Percentiles rank a stretch among this genome's conserved stretches.
Evolutionary conservation across 352 stramenopile genomes (phyloP).

Genomic region (Phytophthora quininea): DNA sequence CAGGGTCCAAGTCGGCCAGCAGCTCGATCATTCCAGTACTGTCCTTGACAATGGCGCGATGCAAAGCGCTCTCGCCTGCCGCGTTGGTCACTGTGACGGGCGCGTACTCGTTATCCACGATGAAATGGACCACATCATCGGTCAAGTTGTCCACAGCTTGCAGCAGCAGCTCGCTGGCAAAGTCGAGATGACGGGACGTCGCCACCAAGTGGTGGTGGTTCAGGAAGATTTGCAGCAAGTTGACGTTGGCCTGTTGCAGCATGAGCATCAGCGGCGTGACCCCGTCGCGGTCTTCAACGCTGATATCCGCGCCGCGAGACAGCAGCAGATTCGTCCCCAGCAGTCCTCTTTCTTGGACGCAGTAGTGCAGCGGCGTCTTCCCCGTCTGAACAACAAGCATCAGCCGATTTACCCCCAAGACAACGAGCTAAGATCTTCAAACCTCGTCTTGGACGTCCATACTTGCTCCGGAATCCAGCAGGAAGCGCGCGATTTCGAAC

Average conservation of each 20-base stretch:
- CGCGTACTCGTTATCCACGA: slow-evolving; percentile 33
- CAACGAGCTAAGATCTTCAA: neutral
- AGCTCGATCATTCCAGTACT: slow-evolving; percentile 19
- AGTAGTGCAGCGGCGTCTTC: slow-evolving; percentile 34
- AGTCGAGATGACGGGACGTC: slow-evolving; percentile 21
- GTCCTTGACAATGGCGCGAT: slow-evolving; percentile 17
- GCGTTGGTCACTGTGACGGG: slow-evolving; percentile 7
- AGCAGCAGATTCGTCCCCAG: slow-evolving; percentile 34
- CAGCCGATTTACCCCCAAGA: neutral
- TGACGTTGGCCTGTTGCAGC: slow-evolving; percentile 15
- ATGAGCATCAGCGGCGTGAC: slow-evolving; percentile 12
- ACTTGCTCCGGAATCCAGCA: slow-evolving; percentile 18
- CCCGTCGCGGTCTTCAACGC: slow-evolving; percentile 19
- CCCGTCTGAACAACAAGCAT: slow-evolving; percentile 17
- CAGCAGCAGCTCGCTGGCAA: slow-evolving; percentile 15
- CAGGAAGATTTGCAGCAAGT: slow-evolving; percentile 33
- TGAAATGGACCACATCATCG: slow-evolving; percentile 15
- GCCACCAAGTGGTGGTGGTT: slow-evolving; percentile 34
- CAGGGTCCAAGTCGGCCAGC: slow-evolving; percentile 19
- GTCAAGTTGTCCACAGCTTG: slow-evolving; percentile 9
- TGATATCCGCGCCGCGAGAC: slow-evolving; percentile 19
- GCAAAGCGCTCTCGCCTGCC: slow-evolving; percentile 22
- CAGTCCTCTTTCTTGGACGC: slow-evolving; percentile 28
- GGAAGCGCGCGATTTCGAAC: slow-evolving; percentile 29
- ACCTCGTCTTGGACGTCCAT: slow-evolving; percentile 27